phyloP scores from a whole-genome alignment of 495 filamentous ascomycete genomes.

The Tuber umbilicatum region DNA sequence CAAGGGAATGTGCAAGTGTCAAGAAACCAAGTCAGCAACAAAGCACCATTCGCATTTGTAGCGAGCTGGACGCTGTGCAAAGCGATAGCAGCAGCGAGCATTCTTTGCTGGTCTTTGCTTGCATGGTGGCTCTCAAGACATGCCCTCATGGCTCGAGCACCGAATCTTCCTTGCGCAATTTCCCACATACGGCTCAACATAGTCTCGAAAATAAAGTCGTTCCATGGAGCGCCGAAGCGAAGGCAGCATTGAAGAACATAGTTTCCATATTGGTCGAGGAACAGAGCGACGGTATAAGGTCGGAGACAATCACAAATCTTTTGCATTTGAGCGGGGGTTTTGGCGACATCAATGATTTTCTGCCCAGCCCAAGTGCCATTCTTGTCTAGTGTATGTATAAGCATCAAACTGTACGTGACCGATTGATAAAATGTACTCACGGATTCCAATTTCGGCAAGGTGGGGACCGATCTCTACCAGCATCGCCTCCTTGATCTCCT shows the following conservation, averaged over 20 bases:
- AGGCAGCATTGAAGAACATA: slow-evolving; percentile 96
- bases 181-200: slow-evolving; percentile 97
- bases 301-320: slow-evolving; percentile 76
- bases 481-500: slow-evolving; percentile 85
- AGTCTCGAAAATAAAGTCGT: slow-evolving; percentile 94
- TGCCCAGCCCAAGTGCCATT: slow-evolving; percentile 99
- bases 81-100: slow-evolving; percentile 90
- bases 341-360: slow-evolving; percentile 96
- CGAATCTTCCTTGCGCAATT: slow-evolving; percentile 84
- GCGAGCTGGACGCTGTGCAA: slow-evolving; percentile 94
- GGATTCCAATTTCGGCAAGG: slow-evolving; percentile 90
- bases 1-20: slow-evolving; percentile 96
- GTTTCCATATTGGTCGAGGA: slow-evolving; percentile 97
- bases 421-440: slow-evolving; percentile 23
- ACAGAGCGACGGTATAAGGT: slow-evolving; percentile 78
- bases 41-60: slow-evolving; percentile 90
- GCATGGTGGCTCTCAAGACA: slow-evolving; percentile 95
- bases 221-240: slow-evolving; percentile 78
- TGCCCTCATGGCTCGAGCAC: slow-evolving; percentile 90
- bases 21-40: slow-evolving; percentile 94
- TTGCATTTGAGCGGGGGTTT: slow-evolving; percentile 73
- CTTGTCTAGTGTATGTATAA: slow-evolving; percentile 55
- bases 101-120: slow-evolving; percentile 88
- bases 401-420: slow-evolving; percentile 2
- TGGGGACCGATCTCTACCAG: slow-evolving; percentile 79